Evolutionary conservation across 163 green algal species (phyloP).

Genomic region (Volvox carteri): DNA sequence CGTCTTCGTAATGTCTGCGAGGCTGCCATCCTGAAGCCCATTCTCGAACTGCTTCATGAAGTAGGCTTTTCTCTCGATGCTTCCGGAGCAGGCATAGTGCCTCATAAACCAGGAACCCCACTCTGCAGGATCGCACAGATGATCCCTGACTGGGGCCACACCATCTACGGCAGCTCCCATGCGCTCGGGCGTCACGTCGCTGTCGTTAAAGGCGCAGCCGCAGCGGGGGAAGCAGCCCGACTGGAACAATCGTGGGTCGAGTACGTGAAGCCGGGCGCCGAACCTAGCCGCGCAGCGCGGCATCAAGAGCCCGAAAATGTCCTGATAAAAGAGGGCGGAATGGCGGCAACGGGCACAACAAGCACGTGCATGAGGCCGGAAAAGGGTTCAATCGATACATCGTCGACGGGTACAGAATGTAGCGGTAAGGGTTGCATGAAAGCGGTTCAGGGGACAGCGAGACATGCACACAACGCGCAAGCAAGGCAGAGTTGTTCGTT

Average conservation of each 20-base stretch:
- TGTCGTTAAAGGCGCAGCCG: slow-evolving; percentile 25
- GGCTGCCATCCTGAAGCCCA: neutral
- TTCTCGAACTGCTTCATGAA: slow-evolving; percentile 23
- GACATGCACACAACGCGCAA: too few relatives aligned
- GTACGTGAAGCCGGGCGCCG: neutral
- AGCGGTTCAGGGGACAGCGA: too few relatives aligned
- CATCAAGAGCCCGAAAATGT: slow-evolving; percentile 41
- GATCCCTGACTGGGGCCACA: neutral
- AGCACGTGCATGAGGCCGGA: too few relatives aligned
- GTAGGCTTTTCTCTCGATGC: neutral
- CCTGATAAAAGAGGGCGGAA: slow-evolving; percentile 2
- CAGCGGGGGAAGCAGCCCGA: slow-evolving; percentile 31
- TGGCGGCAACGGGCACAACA: too few relatives aligned
- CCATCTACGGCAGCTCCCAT: neutral
- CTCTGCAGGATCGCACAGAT: slow-evolving; percentile 2
- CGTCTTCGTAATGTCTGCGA: neutral
- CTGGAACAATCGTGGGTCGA: slow-evolving; percentile 45
- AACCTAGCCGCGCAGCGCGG: neutral
- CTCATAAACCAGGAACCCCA: slow-evolving; percentile 24
- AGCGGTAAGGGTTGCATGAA: too few relatives aligned
- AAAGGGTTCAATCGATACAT: too few relatives aligned
- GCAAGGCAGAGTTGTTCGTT: too few relatives aligned
- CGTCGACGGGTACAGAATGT: too few relatives aligned
- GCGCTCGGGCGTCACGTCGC: neutral
- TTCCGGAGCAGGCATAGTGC: slow-evolving; percentile 41